Conservation (phyloP, 2,329 filamentous ascomycete genomes). For the Stachybotrys echinatus region DNA sequence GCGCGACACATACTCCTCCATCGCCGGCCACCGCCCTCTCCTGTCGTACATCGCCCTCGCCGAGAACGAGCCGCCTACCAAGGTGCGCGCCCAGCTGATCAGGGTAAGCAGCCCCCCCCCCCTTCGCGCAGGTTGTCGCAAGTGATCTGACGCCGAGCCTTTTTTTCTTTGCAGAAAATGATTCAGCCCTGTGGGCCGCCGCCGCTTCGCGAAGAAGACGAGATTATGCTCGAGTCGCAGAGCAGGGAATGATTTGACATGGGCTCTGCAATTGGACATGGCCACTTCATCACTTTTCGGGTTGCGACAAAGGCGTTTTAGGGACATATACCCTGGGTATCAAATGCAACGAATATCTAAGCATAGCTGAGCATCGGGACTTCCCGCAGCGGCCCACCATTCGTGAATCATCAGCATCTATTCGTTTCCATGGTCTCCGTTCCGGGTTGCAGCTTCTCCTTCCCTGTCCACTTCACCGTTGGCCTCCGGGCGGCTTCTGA, state of each 20-base stretch:
- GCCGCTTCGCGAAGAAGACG: constrained; percentile 48
- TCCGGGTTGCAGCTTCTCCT: constrained; percentile 12
- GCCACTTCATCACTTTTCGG: too few species aligned
- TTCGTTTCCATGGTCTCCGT: constrained; percentile 5
- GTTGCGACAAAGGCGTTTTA: constrained; percentile 13
- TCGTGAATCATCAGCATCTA: neutral
- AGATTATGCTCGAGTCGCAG: constrained; percentile 1
- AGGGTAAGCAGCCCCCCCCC: constrained; percentile 43
- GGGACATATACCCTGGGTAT: constrained; percentile 16
- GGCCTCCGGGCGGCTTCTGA: constrained; percentile 21
- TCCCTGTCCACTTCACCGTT: constrained; percentile 15
- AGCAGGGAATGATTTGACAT: constrained; percentile 4
- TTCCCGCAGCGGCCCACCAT: too few species aligned
- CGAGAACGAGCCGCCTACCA: constrained; percentile 77
- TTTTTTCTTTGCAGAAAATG: constrained; percentile 70
- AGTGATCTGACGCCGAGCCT: too few species aligned
- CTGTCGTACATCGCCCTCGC: constrained; percentile 86
- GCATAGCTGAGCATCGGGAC: too few species aligned
- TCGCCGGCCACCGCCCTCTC: constrained; percentile 83
- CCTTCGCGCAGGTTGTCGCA: too few species aligned
- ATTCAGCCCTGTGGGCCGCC: constrained; percentile 56
- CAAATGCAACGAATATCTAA: neutral
- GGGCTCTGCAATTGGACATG: too few species aligned
- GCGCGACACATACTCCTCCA: constrained; percentile 85
- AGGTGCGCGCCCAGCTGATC: constrained; percentile 74